phyloP scores from a whole-genome alignment of 75 land plant species.

The Chamaecyparis obtusa region DNA sequence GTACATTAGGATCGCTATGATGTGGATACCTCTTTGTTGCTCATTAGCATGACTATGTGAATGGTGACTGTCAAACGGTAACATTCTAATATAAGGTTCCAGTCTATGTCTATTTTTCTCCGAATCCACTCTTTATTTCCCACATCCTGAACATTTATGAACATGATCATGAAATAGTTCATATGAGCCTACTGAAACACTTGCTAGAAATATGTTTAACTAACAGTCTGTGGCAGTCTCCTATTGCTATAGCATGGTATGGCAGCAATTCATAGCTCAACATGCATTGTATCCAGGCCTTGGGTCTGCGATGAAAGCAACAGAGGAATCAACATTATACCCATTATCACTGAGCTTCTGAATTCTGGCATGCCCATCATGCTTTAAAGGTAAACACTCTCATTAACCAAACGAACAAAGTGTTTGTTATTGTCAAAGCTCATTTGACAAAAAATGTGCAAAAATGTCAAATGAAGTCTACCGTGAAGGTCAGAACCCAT shows the following conservation, averaged over 20 bases:
- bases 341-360: background rate
- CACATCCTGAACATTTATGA: no score
- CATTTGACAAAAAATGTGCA: no score
- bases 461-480: no score
- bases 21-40: background rate
- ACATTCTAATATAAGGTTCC: background rate
- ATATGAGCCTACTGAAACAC: no score
- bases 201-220: background rate
- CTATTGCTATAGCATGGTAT: background rate
- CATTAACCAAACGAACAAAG: no score
- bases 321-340: conserved; percentile 13
- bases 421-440: no score
- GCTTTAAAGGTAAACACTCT: no score
- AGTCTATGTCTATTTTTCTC: no score
- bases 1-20: background rate
- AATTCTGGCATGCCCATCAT: background rate
- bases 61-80: background rate
- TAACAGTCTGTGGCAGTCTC: background rate
- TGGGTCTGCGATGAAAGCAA: conserved; percentile 1
- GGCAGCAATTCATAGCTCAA: background rate
- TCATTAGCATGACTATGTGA: background rate
- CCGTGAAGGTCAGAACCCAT: no score
- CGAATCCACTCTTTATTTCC: no score
- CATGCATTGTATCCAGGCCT: conserved; percentile 9
- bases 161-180: no score